Conservation (phyloP, 805 yeast genomes). For the Pichia sporocuriosa region DNA sequence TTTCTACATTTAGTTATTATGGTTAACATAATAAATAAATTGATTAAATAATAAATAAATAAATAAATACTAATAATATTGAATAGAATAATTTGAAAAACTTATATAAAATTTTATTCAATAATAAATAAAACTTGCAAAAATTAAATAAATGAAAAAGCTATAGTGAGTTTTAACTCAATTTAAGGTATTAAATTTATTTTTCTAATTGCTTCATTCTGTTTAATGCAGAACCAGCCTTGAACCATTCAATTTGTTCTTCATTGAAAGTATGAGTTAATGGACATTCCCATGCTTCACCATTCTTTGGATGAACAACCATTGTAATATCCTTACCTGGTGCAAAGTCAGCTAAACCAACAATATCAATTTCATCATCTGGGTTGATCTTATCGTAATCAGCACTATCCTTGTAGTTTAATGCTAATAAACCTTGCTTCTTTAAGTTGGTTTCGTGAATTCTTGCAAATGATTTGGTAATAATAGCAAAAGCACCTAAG, state of each 20-base stretch:
- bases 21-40: neutral
- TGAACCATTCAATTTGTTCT: conserved; percentile 99
- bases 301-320: conserved; percentile 68
- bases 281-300: conserved; percentile 81
- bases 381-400: conserved; percentile 93
- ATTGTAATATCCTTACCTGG: conserved; percentile 88
- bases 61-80: conserved; percentile 1
- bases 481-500: conserved; percentile 97
- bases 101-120: neutral
- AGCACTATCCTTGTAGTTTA: conserved; percentile 81
- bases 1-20: conserved; percentile 5
- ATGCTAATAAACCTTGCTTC: conserved; percentile 98
- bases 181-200: neutral
- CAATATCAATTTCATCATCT: conserved; percentile 80
- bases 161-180: neutral
- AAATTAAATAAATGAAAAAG: conserved; percentile 9
- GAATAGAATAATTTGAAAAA: conserved; percentile 2
- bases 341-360: conserved; percentile 77
- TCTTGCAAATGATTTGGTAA: conserved; percentile 96
- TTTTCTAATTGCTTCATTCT: conserved; percentile 44
- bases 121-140: neutral
- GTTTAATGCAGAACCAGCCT: conserved; percentile 98
- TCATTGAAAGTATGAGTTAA: conserved; percentile 93
- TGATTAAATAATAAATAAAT: neutral
- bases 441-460: conserved; percentile 99